phyloP scores from a whole-genome alignment of 768 basidiomycete species.

The Candolleomyces aberdarensis region DNA sequence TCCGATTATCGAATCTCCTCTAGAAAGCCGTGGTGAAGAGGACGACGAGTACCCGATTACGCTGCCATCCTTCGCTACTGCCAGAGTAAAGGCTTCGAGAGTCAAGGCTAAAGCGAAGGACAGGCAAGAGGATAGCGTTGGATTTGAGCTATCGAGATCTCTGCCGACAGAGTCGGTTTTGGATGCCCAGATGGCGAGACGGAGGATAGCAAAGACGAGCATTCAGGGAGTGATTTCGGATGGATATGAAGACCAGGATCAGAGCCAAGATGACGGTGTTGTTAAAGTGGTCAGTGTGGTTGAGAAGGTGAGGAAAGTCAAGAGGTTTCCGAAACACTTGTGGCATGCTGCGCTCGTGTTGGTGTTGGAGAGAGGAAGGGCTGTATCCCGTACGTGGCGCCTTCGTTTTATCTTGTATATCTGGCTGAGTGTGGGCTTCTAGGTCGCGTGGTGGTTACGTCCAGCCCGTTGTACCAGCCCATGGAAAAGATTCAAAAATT shows the following conservation, averaged over 20 bases:
- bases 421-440: background rate
- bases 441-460: conserved; percentile 73
- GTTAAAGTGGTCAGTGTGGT: background rate
- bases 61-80: conserved; percentile 40
- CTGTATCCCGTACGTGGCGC: conserved; percentile 49
- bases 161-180: conserved; percentile 21
- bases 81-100: conserved; percentile 5
- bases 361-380: conserved; percentile 78
- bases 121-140: background rate
- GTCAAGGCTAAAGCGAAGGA: background rate
- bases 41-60: conserved; percentile 23
- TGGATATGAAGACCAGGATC: conserved; percentile 14
- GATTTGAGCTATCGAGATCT: conserved; percentile 17
- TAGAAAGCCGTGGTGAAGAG: background rate
- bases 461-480: conserved; percentile 81
- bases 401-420: background rate
- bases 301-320: conserved; percentile 12
- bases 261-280: conserved; percentile 6
- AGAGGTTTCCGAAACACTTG: conserved; percentile 39
- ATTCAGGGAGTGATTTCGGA: conserved; percentile 1
- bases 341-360: conserved; percentile 78
- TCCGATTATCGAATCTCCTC: conserved; percentile 6
- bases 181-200: conserved; percentile 9
- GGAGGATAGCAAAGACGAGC: background rate
- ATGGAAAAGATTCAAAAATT: conserved; percentile 69